These are phyloP conservation scores for Suillus cothurnatus DNA, from an alignment of 768 basidiomycete species.

Conservation along the genomic window DNA sequence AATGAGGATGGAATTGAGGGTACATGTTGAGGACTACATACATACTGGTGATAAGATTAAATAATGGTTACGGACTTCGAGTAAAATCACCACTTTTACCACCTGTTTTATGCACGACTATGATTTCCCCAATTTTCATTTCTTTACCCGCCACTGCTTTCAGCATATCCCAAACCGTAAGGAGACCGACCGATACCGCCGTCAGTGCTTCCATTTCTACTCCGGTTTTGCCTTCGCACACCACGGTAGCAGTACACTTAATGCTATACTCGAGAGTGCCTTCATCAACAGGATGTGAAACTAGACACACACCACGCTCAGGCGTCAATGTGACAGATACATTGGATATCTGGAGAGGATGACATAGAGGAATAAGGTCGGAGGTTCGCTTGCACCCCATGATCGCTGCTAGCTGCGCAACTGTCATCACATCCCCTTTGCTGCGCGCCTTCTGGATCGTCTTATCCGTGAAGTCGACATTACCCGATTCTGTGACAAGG, in stretches of 20 bases:
- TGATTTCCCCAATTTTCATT: slow-evolving; percentile 75
- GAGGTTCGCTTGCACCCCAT: slow-evolving; percentile 87
- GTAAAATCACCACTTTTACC: slow-evolving; percentile 75
- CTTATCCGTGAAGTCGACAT: slow-evolving; percentile 14
- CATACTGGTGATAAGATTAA: background rate
- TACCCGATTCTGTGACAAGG: slow-evolving; percentile 47
- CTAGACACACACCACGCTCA: slow-evolving; percentile 26
- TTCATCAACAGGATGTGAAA: background rate
- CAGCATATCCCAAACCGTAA: slow-evolving; percentile 94
- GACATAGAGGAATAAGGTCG: slow-evolving; percentile 85
- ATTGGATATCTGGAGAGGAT: slow-evolving; percentile 76
- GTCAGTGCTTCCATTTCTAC: slow-evolving; percentile 94
- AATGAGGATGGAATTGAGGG: background rate
- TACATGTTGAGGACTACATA: background rate
- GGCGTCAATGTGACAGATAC: slow-evolving; percentile 64
- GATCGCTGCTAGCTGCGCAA: slow-evolving; percentile 84
- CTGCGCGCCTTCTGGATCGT: slow-evolving; percentile 51
- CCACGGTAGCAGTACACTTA: slow-evolving; percentile 65
- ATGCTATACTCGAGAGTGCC: slow-evolving; percentile 46
- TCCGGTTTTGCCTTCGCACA: slow-evolving; percentile 80
- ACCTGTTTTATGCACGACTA: slow-evolving; percentile 68
- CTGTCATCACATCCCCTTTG: slow-evolving; percentile 73
- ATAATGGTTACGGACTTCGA: slow-evolving; percentile 12
- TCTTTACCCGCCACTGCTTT: slow-evolving; percentile 88
- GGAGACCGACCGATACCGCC: slow-evolving; percentile 73